A percentile compares a stretch with the other conserved stretches of the same genome.
Evolutionary conservation across 805 yeast genomes (phyloP).

Genomic region (Alloascoidea hylecoeti): DNA sequence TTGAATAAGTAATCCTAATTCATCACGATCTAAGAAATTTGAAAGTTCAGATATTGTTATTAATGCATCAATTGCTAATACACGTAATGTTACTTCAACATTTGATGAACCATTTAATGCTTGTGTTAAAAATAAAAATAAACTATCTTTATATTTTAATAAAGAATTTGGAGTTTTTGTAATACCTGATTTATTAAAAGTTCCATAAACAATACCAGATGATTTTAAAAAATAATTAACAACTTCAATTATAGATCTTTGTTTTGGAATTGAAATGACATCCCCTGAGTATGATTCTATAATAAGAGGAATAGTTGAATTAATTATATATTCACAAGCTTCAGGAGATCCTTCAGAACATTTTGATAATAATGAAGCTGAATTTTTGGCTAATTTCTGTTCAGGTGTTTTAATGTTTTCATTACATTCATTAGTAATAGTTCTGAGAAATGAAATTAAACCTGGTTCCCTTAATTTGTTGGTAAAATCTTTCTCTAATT

Average conservation of each 20-base stretch:
- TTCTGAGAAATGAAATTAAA: conserved; percentile 3
- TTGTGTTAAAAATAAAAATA: conserved; percentile 54
- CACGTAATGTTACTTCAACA: conserved; percentile 55
- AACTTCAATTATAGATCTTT: conserved; percentile 44
- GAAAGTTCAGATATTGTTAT: conserved; percentile 37
- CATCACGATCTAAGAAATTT: conserved; percentile 35
- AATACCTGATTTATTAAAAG: conserved; percentile 6
- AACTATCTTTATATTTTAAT: conserved; percentile 41
- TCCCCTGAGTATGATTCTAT: conserved; percentile 18
- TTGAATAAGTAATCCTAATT: conserved; percentile 46
- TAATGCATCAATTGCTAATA: conserved; percentile 52
- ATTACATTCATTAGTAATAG: conserved; percentile 32
- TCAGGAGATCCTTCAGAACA: conserved; percentile 31
- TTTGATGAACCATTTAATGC: conserved; percentile 54
- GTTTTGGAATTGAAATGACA: conserved; percentile 27
- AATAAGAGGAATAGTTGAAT: conserved; percentile 28
- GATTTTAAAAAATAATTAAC: conserved; percentile 44
- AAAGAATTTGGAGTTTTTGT: conserved; percentile 21
- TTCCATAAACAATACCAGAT: conserved; percentile 29
- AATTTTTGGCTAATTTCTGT: conserved; percentile 43
- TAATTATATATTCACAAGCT: conserved; percentile 34
- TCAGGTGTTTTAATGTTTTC: conserved; percentile 34
- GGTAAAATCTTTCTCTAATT: background rate
- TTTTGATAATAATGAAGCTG: conserved; percentile 43
- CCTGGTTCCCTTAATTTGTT: background rate